phyloP scores from a whole-genome alignment of 2,329 filamentous ascomycete genomes.

The Scedosporium dehoogii region DNA sequence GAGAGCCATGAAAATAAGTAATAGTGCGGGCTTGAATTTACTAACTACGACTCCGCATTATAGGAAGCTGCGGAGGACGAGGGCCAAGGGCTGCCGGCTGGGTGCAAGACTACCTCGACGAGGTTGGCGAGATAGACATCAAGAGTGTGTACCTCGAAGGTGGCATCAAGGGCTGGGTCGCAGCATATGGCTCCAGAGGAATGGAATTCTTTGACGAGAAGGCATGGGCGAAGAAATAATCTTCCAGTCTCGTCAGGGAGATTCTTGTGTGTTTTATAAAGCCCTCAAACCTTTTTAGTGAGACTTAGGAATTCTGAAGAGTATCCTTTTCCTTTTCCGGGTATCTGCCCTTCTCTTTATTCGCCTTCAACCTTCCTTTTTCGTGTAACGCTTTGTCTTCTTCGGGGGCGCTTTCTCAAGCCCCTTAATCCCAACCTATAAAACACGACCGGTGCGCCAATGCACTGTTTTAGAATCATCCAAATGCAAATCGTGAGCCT shows the following conservation, averaged over 20 bases:
- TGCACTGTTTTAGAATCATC: neutral
- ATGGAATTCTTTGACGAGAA: slow-evolving; percentile 42
- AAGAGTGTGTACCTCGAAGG: slow-evolving; percentile 38
- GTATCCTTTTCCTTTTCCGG: neutral
- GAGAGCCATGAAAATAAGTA: neutral
- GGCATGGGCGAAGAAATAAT: slow-evolving; percentile 19
- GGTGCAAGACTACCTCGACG: slow-evolving; percentile 45
- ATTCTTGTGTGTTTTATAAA: neutral
- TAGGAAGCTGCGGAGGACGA: slow-evolving; percentile 40
- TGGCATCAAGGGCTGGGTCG: slow-evolving; percentile 47
- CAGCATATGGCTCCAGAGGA: slow-evolving; percentile 31
- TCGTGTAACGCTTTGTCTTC: too few species aligned
- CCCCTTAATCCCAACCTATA: neutral
- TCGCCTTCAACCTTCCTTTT: neutral
- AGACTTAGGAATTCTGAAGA: neutral
- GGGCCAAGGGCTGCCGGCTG: slow-evolving; percentile 43
- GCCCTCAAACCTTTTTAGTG: neutral
- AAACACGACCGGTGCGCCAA: neutral
- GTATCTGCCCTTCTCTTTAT: neutral
- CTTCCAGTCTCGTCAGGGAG: neutral
- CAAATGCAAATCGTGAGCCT: neutral
- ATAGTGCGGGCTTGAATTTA: neutral
- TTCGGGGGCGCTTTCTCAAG: neutral
- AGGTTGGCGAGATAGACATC: slow-evolving; percentile 31
- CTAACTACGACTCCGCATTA: neutral